phyloP scores from a whole-genome alignment of 495 filamentous ascomycete genomes.

The Monascus purpureus region DNA sequence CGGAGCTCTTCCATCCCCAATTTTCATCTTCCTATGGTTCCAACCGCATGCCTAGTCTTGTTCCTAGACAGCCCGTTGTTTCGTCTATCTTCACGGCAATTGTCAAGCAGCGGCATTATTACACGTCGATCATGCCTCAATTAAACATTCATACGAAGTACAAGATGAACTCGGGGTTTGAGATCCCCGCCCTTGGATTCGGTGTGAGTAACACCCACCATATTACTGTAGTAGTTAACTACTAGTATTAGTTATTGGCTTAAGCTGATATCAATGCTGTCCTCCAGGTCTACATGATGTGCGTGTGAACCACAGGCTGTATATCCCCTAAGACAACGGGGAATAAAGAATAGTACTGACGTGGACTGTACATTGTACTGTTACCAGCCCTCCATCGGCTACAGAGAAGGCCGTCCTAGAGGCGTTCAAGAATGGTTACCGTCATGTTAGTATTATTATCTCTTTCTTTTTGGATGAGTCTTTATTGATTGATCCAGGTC shows the following conservation, averaged over 20 bases:
- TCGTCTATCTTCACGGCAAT: background rate
- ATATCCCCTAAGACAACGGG: background rate
- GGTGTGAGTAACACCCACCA: constrained; percentile 37
- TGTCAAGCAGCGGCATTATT: background rate
- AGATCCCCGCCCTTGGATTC: constrained; percentile 66
- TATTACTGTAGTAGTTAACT: no score
- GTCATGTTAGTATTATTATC: constrained; percentile 23
- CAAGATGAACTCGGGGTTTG: constrained; percentile 60
- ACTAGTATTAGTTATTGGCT: background rate
- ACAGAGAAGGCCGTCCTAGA: constrained; percentile 44
- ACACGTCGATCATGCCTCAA: background rate
- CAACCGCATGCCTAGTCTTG: no score
- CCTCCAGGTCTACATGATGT: constrained; percentile 63
- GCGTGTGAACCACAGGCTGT: constrained; percentile 3
- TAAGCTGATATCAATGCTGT: background rate
- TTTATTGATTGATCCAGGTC: constrained; percentile 33
- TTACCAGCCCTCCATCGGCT: constrained; percentile 28
- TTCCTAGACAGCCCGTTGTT: no score
- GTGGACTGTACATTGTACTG: constrained; percentile 3
- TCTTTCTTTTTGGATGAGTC: background rate
- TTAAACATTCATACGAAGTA: constrained; percentile 7
- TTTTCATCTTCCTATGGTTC: no score
- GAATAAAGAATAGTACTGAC: constrained; percentile 3
- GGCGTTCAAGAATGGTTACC: constrained; percentile 56
- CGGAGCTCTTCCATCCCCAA: no score